Evolutionary conservation across 805 yeast species (phyloP).

Genomic region (Saccharomyces jurei): DNA sequence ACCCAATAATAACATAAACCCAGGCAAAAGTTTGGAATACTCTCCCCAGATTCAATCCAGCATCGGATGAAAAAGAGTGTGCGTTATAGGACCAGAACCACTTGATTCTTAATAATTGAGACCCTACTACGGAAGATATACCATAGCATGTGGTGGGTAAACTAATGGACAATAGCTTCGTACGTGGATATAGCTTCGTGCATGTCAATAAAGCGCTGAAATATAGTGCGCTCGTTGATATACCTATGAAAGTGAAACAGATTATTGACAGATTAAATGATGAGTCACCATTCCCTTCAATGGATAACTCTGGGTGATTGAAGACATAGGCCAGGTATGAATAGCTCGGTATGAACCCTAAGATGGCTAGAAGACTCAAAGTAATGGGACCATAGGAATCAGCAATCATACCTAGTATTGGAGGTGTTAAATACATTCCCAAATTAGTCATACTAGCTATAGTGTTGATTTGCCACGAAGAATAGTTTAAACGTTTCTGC

Average conservation of each 20-base stretch:
- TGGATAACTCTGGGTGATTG: conserved; percentile 15
- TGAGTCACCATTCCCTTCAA: conserved; percentile 9
- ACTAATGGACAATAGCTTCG: conserved; percentile 74
- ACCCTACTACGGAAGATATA: conserved; percentile 63
- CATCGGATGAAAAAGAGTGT: not conserved
- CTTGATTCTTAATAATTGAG: conserved; percentile 46
- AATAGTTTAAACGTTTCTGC: conserved; percentile 47
- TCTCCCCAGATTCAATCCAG: conserved; percentile 37
- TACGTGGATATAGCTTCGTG: conserved; percentile 73
- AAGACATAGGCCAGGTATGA: conserved; percentile 37
- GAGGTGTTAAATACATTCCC: conserved; percentile 81
- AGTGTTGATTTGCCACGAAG: conserved; percentile 61
- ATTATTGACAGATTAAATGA: conserved; percentile 34
- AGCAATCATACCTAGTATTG: conserved; percentile 71
- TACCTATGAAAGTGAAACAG: conserved; percentile 54
- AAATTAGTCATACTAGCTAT: conserved; percentile 66
- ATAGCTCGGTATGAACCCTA: conserved; percentile 65
- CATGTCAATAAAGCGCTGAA: conserved; percentile 69
- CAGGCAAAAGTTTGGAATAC: conserved; percentile 47
- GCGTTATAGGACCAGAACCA: conserved; percentile 31
- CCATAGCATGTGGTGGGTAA: conserved; percentile 88
- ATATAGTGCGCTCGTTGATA: conserved; percentile 65
- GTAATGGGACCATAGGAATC: conserved; percentile 81
- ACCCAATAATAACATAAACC: conserved; percentile 48
- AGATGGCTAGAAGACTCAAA: conserved; percentile 51